Conservation (phyloP, 108 stramenopile species). For the Licmophora abbreviata region DNA sequence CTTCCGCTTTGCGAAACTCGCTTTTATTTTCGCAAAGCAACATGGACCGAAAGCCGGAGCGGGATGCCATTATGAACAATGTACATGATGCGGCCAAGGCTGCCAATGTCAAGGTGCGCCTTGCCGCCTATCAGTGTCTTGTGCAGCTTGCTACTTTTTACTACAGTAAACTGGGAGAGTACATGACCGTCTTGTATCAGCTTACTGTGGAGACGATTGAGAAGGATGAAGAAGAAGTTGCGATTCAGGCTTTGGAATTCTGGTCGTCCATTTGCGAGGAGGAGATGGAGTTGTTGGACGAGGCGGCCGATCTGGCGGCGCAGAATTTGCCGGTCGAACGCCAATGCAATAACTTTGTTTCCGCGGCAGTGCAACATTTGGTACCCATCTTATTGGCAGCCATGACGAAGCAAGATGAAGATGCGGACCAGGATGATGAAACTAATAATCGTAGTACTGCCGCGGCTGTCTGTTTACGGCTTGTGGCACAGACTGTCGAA, state of each 20-base stretch:
- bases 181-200: slow-evolving; percentile 89
- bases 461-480: slow-evolving; percentile 74
- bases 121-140: slow-evolving; percentile 87
- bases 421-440: slow-evolving; percentile 71
- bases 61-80: slow-evolving; percentile 91
- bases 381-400: slow-evolving; percentile 79
- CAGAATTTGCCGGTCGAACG: slow-evolving; percentile 32
- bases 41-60: slow-evolving; percentile 85
- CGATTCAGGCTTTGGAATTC: slow-evolving; percentile 90
- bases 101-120: slow-evolving; percentile 56
- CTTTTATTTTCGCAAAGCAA: slow-evolving; percentile 84
- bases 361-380: slow-evolving; percentile 65
- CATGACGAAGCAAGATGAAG: slow-evolving; percentile 90
- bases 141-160: slow-evolving; percentile 83
- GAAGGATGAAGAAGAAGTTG: slow-evolving; percentile 76
- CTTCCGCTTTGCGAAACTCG: slow-evolving; percentile 84
- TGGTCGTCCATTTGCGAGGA: slow-evolving; percentile 90
- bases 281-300: slow-evolving; percentile 79
- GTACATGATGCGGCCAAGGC: slow-evolving; percentile 90
- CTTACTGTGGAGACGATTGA: slow-evolving; percentile 82
- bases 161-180: slow-evolving; percentile 85
- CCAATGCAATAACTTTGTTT: slow-evolving; percentile 68
- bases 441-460: slow-evolving; percentile 81
- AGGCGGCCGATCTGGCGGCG: slow-evolving; percentile 41
- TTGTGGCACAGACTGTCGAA: slow-evolving; percentile 76